phyloP scores from a whole-genome alignment of 192 early-diverging fungal genomes.

The Mortierella hygrophila region DNA sequence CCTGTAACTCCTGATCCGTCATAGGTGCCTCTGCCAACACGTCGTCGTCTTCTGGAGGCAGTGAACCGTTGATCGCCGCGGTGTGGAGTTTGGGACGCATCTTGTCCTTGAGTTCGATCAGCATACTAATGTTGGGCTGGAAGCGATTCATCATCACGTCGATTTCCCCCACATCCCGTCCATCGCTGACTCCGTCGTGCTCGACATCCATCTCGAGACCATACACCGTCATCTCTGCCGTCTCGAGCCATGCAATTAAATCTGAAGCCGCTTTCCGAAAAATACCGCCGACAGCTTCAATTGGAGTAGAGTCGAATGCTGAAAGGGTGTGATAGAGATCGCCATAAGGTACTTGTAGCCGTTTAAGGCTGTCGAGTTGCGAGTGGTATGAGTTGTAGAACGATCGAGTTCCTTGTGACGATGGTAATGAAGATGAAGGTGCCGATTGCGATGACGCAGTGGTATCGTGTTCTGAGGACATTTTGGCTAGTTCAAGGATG shows the following conservation, averaged over 20 bases:
- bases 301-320: constrained; percentile 34
- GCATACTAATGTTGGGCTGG: constrained; percentile 55
- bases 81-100: constrained; percentile 22
- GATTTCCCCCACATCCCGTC: constrained; percentile 52
- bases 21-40: not conserved
- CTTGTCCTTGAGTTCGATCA: constrained; percentile 57
- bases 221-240: constrained; percentile 62
- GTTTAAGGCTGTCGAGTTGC: constrained; percentile 48
- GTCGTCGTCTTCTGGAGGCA: not conserved
- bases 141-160: constrained; percentile 58
- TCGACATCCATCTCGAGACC: constrained; percentile 61
- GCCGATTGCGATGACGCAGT: constrained; percentile 5
- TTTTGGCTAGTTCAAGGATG: not conserved
- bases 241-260: constrained; percentile 62
- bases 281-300: constrained; percentile 22
- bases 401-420: not conserved
- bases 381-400: constrained; percentile 23
- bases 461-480: not conserved
- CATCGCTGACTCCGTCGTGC: constrained; percentile 47
- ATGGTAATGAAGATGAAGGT: not conserved
- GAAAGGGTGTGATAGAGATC: constrained; percentile 56
- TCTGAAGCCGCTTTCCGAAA: constrained; percentile 31
- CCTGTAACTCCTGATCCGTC: constrained; percentile 30
- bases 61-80: constrained; percentile 13
- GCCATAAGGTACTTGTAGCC: constrained; percentile 51